Base-by-base conservation (phyloP, 768 basidiomycete species). In the Mycena venus region DNA sequence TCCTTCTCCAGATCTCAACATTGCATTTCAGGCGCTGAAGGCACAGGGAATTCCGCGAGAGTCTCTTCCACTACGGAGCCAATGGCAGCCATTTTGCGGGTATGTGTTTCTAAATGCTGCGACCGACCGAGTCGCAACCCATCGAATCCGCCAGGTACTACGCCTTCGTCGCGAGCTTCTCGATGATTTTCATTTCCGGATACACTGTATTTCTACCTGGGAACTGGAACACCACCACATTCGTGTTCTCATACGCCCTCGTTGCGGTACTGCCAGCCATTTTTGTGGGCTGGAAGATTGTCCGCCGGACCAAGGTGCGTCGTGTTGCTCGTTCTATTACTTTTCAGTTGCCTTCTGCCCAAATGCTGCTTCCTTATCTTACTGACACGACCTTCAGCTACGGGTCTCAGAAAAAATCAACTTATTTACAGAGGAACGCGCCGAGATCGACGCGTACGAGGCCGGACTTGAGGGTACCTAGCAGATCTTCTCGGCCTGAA, bases 161-260 rank as follows among this genome's bases (percentile, higher is more conserved):
- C 67, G 87, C 84, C 4, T 79, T 89, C 12, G 60, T 72, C 17
- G 88, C 86, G 11, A 88, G 86, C 23, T 73, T 85, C 32, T 78
- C 80, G 0, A 88, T 89, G 88, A 82, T 86, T 7, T 84, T 90
- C 61, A 82, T 89, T 0, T 82, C 86, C 15, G 88, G 88, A 1
- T 89, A 88, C 65, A 83, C 83, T 2, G 88, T 89, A n/a, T 89
- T 90, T 75, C 84, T 90, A 7, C 88, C 88, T 10, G 88, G 88
- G 8, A 78, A 77, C 29, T 90, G 89, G 89, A 80, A 85, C 56
- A 73, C 84, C 11, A 81, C 86, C 6, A 85, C 83, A 2, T 90
- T 89, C 80, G 73, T 89, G 23, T 90, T 89, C 73, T 88, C 86
- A 0, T 89, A 89, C 65, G 82, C 84, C 11, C 87, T 88, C 84